Conservation (phyloP, 768 basidiomycete species). For the Phlegmacium glaucopus region DNA sequence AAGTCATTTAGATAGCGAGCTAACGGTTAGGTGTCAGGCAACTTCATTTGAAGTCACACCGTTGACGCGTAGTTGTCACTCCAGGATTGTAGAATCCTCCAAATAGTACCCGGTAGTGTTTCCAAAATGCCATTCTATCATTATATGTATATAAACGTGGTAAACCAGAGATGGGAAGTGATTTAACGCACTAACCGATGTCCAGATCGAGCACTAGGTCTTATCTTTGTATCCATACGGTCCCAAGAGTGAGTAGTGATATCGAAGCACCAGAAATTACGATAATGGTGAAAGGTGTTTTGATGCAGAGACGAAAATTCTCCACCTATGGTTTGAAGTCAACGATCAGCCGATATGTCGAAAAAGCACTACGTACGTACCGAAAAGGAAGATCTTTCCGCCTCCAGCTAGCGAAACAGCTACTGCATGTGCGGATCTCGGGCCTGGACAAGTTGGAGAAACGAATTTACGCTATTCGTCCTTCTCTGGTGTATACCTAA, state of each 20-base stretch:
- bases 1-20: slow-evolving; percentile 81
- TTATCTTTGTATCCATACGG: slow-evolving; percentile 79
- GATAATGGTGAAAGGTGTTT: slow-evolving; percentile 83
- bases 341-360: not conserved
- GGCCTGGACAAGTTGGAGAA: slow-evolving; percentile 82
- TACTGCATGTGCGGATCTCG: slow-evolving; percentile 83
- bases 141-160: not conserved
- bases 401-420: slow-evolving; percentile 73
- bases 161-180: not conserved
- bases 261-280: slow-evolving; percentile 88
- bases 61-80: slow-evolving; percentile 54
- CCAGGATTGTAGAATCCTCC: slow-evolving; percentile 92
- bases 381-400: slow-evolving; percentile 83
- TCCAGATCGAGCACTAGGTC: slow-evolving; percentile 79
- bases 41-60: no score
- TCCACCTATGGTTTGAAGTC: slow-evolving; percentile 47
- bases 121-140: slow-evolving; percentile 83
- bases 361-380: slow-evolving; percentile 26
- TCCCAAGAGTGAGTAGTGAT: slow-evolving; percentile 81
- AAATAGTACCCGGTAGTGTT: slow-evolving; percentile 81
- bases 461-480: slow-evolving; percentile 90
- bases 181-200: slow-evolving; percentile 51
- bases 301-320: slow-evolving; percentile 86
- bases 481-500: slow-evolving; percentile 84
- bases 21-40: slow-evolving; percentile 21